These are phyloP conservation scores for Macadamia integrifolia DNA, from an alignment of 164 flowering plant species.

Conservation along the genomic window DNA sequence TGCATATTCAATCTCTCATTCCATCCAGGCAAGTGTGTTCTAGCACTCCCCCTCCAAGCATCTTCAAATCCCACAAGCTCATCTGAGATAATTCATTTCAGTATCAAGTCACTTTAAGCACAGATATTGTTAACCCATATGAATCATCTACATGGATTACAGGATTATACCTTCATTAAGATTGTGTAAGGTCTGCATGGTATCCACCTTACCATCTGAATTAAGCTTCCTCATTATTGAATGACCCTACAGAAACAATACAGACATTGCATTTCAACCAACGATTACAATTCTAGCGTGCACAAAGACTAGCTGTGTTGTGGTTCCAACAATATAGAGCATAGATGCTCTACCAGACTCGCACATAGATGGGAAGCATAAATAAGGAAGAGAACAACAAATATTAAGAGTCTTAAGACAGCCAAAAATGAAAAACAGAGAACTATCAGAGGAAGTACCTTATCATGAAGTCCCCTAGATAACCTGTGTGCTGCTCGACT, in stretches of 20 bases:
- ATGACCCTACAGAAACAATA: conserved; percentile 57
- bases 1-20: conserved; percentile 24
- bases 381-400: background rate
- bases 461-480: conserved; percentile 69
- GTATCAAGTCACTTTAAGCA: background rate
- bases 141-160: background rate
- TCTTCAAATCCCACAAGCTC: conserved; percentile 70
- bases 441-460: conserved; percentile 32
- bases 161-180: conserved; percentile 58
- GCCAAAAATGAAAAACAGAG: background rate
- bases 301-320: background rate
- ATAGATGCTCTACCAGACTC: background rate
- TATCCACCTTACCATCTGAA: conserved; percentile 78
- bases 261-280: conserved; percentile 1
- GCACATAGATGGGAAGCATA: background rate
- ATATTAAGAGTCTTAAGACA: too few species aligned
- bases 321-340: background rate
- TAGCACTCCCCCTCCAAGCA: conserved; percentile 63
- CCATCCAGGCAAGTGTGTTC: conserved; percentile 65
- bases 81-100: conserved; percentile 32
- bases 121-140: background rate
- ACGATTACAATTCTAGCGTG: background rate
- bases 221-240: conserved; percentile 71
- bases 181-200: conserved; percentile 73
- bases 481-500: conserved; percentile 73